Percentiles rank a stretch among this genome's conserved stretches.
phyloP scores from a whole-genome alignment of 345 rosid genomes.

The Kernera saxatilis region DNA sequence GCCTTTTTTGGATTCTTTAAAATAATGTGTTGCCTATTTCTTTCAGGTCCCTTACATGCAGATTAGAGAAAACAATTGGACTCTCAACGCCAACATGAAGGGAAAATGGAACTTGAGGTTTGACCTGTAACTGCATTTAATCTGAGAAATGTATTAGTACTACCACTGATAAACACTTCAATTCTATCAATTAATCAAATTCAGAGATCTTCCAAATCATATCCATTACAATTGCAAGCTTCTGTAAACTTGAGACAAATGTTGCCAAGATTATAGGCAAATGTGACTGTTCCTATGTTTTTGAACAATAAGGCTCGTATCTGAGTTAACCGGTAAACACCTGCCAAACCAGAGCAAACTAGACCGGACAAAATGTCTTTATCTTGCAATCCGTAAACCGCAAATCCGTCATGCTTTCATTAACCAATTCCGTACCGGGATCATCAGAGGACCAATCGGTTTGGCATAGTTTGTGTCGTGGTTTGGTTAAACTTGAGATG shows the following conservation, averaged over 20 bases:
- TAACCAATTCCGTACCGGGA: background rate
- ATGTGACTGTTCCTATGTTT: background rate
- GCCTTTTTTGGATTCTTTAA: background rate
- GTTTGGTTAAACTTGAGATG: background rate
- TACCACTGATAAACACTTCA: background rate
- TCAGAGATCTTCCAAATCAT: slow-evolving; percentile 15
- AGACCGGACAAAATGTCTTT: background rate
- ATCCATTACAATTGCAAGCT: background rate
- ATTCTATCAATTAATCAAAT: background rate
- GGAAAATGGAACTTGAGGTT: slow-evolving; percentile 79
- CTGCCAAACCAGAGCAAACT: background rate
- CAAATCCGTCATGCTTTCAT: background rate
- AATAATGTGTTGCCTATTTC: background rate
- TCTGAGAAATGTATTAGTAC: slow-evolving; percentile 13
- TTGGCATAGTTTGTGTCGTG: background rate
- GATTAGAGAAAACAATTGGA: slow-evolving; percentile 90
- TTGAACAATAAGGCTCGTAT: background rate
- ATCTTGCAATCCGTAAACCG: background rate
- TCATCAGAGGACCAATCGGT: background rate
- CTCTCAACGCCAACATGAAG: slow-evolving; percentile 66
- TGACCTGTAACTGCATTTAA: slow-evolving; percentile 47
- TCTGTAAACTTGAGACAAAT: background rate
- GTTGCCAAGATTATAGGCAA: background rate
- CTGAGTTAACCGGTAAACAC: background rate
- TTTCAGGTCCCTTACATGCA: slow-evolving; percentile 83